These are phyloP conservation scores for Geotrichum cucujoidarum DNA, from an alignment of 1,139 yeast genomes.

Conservation along the genomic window DNA sequence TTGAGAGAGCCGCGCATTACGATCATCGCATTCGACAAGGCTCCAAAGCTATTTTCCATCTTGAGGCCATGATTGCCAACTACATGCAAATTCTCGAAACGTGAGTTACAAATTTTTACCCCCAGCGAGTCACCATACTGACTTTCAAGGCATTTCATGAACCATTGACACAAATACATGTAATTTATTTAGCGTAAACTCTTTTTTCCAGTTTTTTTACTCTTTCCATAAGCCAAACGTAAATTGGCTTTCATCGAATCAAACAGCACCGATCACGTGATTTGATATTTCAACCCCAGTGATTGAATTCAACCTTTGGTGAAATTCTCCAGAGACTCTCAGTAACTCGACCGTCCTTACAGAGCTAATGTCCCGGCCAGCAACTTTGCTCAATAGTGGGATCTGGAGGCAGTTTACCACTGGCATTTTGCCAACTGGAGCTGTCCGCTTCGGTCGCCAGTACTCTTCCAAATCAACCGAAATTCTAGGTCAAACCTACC, in stretches of 20 bases:
- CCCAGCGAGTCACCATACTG: background rate
- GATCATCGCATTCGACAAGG: constrained; percentile 89
- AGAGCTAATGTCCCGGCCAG: too few relatives aligned
- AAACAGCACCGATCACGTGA: constrained; percentile 14
- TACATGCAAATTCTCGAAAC: constrained; percentile 63
- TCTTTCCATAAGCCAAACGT: too few relatives aligned
- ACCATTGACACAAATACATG: background rate
- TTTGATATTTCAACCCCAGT: constrained; percentile 1
- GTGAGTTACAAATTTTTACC: background rate
- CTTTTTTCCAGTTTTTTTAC: background rate
- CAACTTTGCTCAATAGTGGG: background rate
- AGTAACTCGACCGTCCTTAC: too few relatives aligned
- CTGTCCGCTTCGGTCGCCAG: background rate
- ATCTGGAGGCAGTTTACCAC: background rate
- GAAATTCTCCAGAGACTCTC: too few relatives aligned
- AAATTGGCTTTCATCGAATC: too few relatives aligned
- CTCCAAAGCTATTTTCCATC: constrained; percentile 81
- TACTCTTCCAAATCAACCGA: constrained; percentile 1
- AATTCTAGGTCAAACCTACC: constrained; percentile 50
- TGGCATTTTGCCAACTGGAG: background rate
- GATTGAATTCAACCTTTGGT: too few relatives aligned
- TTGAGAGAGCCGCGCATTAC: constrained; percentile 66
- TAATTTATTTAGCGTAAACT: background rate
- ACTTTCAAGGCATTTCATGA: constrained; percentile 7
- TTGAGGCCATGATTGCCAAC: constrained; percentile 90